Base-by-base conservation (phyloP, 2,329 filamentous ascomycete species). In the Fusarium succisae region DNA sequence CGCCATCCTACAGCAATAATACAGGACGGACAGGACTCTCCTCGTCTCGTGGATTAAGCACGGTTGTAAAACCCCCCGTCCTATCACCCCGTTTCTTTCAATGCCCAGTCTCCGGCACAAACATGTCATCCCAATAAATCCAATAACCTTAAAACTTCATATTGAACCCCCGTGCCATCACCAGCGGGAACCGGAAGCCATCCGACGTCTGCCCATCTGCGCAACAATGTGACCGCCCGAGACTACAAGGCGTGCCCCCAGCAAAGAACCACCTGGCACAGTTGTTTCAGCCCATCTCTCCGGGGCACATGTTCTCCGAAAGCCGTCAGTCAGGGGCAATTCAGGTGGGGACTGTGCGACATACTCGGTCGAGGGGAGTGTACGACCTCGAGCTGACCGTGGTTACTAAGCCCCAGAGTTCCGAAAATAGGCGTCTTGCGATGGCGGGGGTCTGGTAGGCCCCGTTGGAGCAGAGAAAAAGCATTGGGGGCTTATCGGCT, bases 191-290 rank as follows among this genome's bases (percentile, higher is more conserved):
- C 87, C 24, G 83, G 82, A 22, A 86, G 86, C 66, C 85, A 88
- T 70, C 85, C 81, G 5, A 85, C 84, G 26, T 84, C 85, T 38
- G 10, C 82, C 32, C 87, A 84, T 82, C 84, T 12, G 81, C 85
- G 70, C 78, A 83, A 18, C 81, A 81, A 87, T 76, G 86, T 87
- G 45, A 83, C 88, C 70, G 83, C 87, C 48, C 82, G 86, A 68
- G 86, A 86, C 63, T 77, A 50, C 47, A 45, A 50, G 87, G 24
- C 85, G 83, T 69, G 85, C 87, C 30, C 87, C 84, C 13, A 83
- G 86, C 77, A 83, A 84, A 17, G 2, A 12, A 5, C 72, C 85
- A 22, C 18, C 54, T 43, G 24, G 18, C 8, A 38, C 51, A 43
- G 17, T 38, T 70, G 53, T 72, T 63, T 67, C 63, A 55, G 56